Conservation (phyloP, 768 basidiomycete species). For the Hysterangium stoloniferum region DNA sequence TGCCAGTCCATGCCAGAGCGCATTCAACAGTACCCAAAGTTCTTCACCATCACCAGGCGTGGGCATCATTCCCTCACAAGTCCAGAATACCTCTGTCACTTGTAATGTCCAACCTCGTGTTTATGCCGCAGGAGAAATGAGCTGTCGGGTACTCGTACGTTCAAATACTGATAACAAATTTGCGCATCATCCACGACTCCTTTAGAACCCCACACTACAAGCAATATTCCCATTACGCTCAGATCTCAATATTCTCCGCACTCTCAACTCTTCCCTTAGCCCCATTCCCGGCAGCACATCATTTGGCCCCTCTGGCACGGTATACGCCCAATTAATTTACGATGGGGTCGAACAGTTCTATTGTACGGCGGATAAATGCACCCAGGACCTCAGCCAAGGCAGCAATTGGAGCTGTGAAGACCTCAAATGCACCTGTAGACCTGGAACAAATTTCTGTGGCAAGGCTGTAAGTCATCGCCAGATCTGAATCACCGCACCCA, state of each 20-base stretch:
- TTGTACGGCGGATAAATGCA: constrained; percentile 67
- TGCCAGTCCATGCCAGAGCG: constrained; percentile 59
- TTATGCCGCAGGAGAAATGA: constrained; percentile 75
- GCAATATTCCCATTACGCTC: constrained; percentile 62
- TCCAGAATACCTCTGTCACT: constrained; percentile 54
- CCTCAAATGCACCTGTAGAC: constrained; percentile 66
- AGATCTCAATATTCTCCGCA: constrained; percentile 73
- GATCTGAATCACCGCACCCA: too few relatives aligned
- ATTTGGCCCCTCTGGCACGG: constrained; percentile 43
- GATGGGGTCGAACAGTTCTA: constrained; percentile 84
- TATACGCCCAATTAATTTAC: constrained; percentile 71
- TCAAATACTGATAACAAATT: constrained; percentile 6
- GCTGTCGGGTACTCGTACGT: constrained; percentile 75
- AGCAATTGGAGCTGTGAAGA: constrained; percentile 65
- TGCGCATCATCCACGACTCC: neutral
- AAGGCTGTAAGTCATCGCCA: constrained; percentile 17
- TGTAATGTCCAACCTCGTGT: constrained; percentile 68
- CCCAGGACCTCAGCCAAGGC: constrained; percentile 41
- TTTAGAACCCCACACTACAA: constrained; percentile 79
- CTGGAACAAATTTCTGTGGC: constrained; percentile 71
- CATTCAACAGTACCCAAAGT: constrained; percentile 30
- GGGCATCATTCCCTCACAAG: neutral
- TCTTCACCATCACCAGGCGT: constrained; percentile 21
- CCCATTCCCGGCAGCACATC: constrained; percentile 57
- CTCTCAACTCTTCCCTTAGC: constrained; percentile 58